These are phyloP conservation scores for Austroboletus rostrupii DNA, from an alignment of 1,284 basidiomycete species.

Conservation along the genomic window DNA sequence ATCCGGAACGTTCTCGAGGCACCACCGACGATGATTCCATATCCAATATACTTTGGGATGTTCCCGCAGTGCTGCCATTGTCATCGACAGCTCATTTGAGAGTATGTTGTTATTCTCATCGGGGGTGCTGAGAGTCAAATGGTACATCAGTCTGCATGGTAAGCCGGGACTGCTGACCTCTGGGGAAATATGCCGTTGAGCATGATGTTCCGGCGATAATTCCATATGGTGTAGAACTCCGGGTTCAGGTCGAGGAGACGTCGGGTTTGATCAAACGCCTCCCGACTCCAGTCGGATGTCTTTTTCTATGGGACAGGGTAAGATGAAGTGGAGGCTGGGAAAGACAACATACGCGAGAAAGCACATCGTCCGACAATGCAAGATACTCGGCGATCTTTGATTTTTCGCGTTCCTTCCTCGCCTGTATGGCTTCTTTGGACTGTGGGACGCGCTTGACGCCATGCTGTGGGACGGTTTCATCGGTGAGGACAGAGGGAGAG, in stretches of 20 bases:
- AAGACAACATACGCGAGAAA: conserved; percentile 53
- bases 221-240: conserved; percentile 93
- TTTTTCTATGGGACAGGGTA: conserved; percentile 52
- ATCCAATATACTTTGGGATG: conserved; percentile 96
- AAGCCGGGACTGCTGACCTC: conserved; percentile 40
- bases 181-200: conserved; percentile 66
- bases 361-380: conserved; percentile 59
- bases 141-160: conserved; percentile 1
- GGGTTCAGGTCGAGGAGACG: conserved; percentile 78
- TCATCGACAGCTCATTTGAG: conserved; percentile 74
- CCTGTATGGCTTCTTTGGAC: conserved; percentile 59
- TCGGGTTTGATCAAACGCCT: conserved; percentile 73
- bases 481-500: neutral
- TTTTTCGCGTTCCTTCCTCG: conserved; percentile 66
- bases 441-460: conserved; percentile 70
- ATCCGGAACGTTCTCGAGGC: conserved; percentile 76
- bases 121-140: conserved; percentile 44
- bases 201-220: conserved; percentile 80
- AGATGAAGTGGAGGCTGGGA: conserved; percentile 1
- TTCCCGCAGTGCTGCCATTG: conserved; percentile 71
- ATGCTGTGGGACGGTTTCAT: conserved; percentile 49
- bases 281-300: conserved; percentile 56
- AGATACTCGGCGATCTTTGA: conserved; percentile 75
- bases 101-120: conserved; percentile 64
- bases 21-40: conserved; percentile 96